Conservation (phyloP, 169 alveolate genomes). For the Plasmodium cynomolgi region DNA sequence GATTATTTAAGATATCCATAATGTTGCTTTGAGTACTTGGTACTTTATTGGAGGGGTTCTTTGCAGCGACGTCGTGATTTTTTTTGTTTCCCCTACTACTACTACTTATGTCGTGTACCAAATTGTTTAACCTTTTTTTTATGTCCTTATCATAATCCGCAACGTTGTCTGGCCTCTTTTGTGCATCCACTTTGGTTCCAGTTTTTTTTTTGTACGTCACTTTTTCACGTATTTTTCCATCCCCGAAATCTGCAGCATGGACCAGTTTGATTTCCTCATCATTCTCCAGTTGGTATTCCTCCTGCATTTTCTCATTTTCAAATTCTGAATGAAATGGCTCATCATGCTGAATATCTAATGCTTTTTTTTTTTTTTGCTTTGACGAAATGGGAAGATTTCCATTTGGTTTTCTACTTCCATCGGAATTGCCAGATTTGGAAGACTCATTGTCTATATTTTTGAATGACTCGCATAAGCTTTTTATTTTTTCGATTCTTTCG, state of each 20-base stretch:
- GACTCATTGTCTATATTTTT: conserved; percentile 44
- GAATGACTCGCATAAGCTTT: conserved; percentile 35
- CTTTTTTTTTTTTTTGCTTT: background rate
- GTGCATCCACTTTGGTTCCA: conserved; percentile 7
- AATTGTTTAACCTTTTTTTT: conserved; percentile 24
- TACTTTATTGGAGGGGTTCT: background rate
- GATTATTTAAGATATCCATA: conserved; percentile 32
- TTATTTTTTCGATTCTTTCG: conserved; percentile 34
- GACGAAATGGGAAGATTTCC: background rate
- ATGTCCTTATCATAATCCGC: conserved; percentile 24
- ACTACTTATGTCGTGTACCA: conserved; percentile 13
- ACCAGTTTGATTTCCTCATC: background rate
- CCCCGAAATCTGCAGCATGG: background rate
- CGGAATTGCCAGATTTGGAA: conserved; percentile 1
- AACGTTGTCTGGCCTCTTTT: conserved; percentile 12
- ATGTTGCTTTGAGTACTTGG: conserved; percentile 18
- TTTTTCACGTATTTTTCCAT: background rate
- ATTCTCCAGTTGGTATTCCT: background rate
- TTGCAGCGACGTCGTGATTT: background rate
- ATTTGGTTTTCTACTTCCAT: background rate
- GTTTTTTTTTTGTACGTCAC: background rate
- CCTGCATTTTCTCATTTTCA: background rate
- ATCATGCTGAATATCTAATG: background rate
- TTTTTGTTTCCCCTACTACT: background rate
- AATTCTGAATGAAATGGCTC: background rate